Base-by-base conservation (phyloP, 345 rosid species). In the Mercurialis annua region DNA sequence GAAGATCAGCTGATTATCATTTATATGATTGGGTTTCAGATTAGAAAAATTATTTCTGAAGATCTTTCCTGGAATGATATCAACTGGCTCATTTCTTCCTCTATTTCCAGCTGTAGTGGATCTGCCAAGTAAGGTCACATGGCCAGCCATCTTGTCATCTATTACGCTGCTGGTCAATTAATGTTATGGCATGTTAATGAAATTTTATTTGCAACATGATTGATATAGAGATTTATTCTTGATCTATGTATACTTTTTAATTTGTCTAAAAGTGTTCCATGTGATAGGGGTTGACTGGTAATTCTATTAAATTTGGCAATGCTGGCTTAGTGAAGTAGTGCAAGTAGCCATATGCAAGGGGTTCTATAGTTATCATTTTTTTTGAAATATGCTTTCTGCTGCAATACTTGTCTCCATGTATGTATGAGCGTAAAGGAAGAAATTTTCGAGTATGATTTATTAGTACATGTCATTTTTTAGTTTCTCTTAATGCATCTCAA, bases 31-130 rank as follows among this genome's bases (percentile, higher is more conserved):
- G 46, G 26, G 12, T 76, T 78, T 80, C 85, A 93, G 98, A 76
- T 81, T 87, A 74, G 91, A 87, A 67, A 91, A 83, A 77, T 76
- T 85, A 38, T 91, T 94, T 78, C 73, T 82, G 73, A 81, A 81
- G 82, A 69, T 87, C 73, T 87, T 89, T 77, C 97, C 92, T 0
- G 92, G 82, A 68, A 50, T 91, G 75, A 85, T 87, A 51, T 89
- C 99, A 53, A 81, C 91, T 55, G 97, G 92, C 5, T 94, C 97
- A 67, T 90, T 94, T 82, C 97, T 94, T 73, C 97, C 96, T 30
- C 79, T 91, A 10, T 88, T 91, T 83, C 87, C 94, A 68, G 87
- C 97, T 75, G 68, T 94, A 62, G 48, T 91, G 71, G 97, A 94
- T 75, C 82, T 94, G 80, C 99, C 99, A 71, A 78, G 98, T 93